These are phyloP conservation scores for Meredithiella fracta DNA, from an alignment of 2,329 filamentous ascomycete species.

Conservation along the genomic window DNA sequence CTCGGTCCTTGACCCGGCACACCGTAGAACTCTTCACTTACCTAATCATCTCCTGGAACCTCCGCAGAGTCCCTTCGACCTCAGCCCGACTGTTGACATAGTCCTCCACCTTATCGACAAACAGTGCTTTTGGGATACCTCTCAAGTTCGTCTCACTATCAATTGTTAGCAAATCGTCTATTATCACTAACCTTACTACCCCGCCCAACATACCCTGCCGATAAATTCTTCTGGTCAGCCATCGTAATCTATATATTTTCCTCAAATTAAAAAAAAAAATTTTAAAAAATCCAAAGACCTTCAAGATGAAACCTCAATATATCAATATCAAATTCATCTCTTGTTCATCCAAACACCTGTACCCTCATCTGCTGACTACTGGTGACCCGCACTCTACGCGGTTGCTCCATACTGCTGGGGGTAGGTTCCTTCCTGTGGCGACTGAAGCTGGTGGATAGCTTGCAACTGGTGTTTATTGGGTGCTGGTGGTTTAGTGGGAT, in stretches of 20 bases:
- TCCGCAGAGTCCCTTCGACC: slow-evolving; percentile 64
- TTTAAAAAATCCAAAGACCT: too few relatives aligned
- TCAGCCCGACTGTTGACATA: slow-evolving; percentile 65
- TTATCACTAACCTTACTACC: background rate
- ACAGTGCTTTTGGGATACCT: slow-evolving; percentile 69
- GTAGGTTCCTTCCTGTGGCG: too few relatives aligned
- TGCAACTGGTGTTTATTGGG: too few relatives aligned
- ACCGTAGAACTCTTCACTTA: slow-evolving; percentile 28
- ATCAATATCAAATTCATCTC: too few relatives aligned
- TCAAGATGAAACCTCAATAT: too few relatives aligned
- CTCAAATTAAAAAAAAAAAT: background rate
- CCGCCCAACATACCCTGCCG: slow-evolving; percentile 10
- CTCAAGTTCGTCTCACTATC: slow-evolving; percentile 52
- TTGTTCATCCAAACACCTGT: too few relatives aligned
- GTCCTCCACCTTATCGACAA: slow-evolving; percentile 78
- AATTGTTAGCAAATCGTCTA: background rate
- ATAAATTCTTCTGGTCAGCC: slow-evolving; percentile 11
- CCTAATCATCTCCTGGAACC: slow-evolving; percentile 89
- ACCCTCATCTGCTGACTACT: background rate
- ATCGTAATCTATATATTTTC: slow-evolving; percentile 5
- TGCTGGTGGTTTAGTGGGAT: too few relatives aligned
- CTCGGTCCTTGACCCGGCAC: background rate
- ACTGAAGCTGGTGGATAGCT: too few relatives aligned
- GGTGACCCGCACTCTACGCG: too few relatives aligned
- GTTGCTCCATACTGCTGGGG: too few relatives aligned